Conservation (phyloP, 1,284 basidiomycete species). For the Volvariella surrecta region DNA sequence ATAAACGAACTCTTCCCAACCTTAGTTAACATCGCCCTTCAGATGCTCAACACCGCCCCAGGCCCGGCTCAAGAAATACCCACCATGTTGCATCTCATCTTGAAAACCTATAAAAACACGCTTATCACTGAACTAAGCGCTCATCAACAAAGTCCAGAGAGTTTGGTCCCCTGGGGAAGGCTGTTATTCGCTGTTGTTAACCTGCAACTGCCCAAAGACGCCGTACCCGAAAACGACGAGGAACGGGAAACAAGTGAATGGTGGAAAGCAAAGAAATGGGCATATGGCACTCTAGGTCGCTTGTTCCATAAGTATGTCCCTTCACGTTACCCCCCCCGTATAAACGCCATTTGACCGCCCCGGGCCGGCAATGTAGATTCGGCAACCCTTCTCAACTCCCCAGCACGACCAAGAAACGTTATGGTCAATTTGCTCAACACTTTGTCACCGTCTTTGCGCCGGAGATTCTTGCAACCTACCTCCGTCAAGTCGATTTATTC, state of each 20-base stretch:
- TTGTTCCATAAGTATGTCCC: conserved; percentile 63
- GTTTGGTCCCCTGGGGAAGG: conserved; percentile 77
- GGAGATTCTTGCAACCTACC: conserved; percentile 74
- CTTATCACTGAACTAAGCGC: conserved; percentile 62
- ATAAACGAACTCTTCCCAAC: conserved; percentile 62
- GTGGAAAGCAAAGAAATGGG: conserved; percentile 91
- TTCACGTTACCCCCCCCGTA: neutral
- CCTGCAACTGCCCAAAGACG: conserved; percentile 54
- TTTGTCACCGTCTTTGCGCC: conserved; percentile 77
- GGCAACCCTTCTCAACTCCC: conserved; percentile 84
- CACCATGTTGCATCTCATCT: conserved; percentile 70
- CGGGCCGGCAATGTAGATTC: conserved; percentile 34
- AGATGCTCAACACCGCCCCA: conserved; percentile 55
- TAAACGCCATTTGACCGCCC: conserved; percentile 5
- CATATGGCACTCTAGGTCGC: conserved; percentile 65
- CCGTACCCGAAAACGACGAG: conserved; percentile 62
- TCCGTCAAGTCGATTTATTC: conserved; percentile 67
- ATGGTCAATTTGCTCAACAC: conserved; percentile 65
- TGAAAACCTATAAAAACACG: conserved; percentile 78
- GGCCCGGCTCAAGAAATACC: conserved; percentile 60
- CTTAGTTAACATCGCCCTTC: conserved; percentile 59
- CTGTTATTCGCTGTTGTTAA: conserved; percentile 75
- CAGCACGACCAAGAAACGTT: conserved; percentile 57
- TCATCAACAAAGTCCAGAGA: conserved; percentile 68
- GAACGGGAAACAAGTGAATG: conserved; percentile 73